Evolutionary conservation across 768 basidiomycete species (phyloP).

Genomic region (Butyriboletus loyo): DNA sequence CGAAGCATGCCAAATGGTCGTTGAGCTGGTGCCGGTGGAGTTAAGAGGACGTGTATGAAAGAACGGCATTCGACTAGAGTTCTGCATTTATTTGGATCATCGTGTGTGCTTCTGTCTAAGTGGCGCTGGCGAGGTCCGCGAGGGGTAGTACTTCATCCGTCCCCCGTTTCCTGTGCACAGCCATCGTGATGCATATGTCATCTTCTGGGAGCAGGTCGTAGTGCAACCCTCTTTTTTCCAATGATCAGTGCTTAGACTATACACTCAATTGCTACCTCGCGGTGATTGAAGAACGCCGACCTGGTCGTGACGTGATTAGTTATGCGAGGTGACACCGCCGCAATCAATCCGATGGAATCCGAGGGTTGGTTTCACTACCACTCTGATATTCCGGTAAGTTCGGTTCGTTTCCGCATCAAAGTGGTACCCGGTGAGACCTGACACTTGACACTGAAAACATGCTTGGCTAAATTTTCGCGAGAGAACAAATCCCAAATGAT

Average conservation of each 20-base stretch:
- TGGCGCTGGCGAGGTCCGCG: not conserved
- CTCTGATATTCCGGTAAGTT: not conserved
- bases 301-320: not conserved
- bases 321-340: not conserved
- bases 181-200: not conserved
- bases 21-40: not conserved
- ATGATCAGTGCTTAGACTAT: not conserved
- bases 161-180: slow-evolving; percentile 3
- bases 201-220: no score
- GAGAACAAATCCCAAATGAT: not conserved
- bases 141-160: slow-evolving; percentile 4
- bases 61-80: not conserved
- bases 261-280: not conserved
- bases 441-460: not conserved
- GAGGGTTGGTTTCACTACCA: not conserved
- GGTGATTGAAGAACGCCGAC: no score
- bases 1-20: slow-evolving; percentile 2
- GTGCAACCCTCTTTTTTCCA: not conserved
- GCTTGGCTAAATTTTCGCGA: not conserved
- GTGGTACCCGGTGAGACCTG: not conserved
- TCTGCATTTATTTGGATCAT: not conserved
- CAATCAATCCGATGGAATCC: not conserved
- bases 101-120: not conserved
- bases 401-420: not conserved
- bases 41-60: not conserved